Percentiles rank a stretch among this genome's conserved stretches.
Evolutionary conservation across 2,329 filamentous ascomycete genomes (phyloP).

Genomic region (Exophiala dermatitidis): DNA sequence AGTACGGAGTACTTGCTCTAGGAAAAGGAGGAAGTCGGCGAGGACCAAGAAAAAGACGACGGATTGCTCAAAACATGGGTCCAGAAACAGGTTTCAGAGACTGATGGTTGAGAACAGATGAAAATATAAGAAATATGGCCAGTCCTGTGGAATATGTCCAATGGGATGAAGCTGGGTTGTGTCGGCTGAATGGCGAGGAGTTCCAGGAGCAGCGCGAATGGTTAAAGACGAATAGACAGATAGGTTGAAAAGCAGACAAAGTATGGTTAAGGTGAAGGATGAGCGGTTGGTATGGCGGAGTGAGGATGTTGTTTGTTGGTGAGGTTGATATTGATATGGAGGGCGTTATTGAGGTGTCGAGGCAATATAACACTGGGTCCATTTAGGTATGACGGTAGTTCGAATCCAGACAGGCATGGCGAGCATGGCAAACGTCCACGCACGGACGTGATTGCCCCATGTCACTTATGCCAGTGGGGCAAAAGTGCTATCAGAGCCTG

Average conservation of each 20-base stretch:
- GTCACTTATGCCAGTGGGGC: slow-evolving; percentile 22
- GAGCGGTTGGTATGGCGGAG: slow-evolving; percentile 2
- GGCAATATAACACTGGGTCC: slow-evolving; percentile 18
- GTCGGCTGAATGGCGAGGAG: background rate
- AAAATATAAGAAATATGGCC: slow-evolving; percentile 17
- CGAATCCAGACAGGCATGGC: slow-evolving; percentile 11
- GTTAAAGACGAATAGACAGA: slow-evolving; percentile 3
- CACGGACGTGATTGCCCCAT: slow-evolving; percentile 20
- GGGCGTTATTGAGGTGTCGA: slow-evolving; percentile 20
- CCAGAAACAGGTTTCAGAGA: slow-evolving; percentile 20
- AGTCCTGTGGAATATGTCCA: slow-evolving; percentile 14
- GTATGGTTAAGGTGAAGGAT: slow-evolving; percentile 1
- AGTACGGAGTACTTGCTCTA: slow-evolving; percentile 27
- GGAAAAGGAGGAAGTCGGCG: slow-evolving; percentile 23
- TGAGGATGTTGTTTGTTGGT: slow-evolving; percentile 13
- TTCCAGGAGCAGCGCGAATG: slow-evolving; percentile 15
- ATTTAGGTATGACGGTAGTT: slow-evolving; percentile 23
- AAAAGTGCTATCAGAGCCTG: slow-evolving; percentile 21
- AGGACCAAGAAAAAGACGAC: slow-evolving; percentile 22
- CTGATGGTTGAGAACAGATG: slow-evolving; percentile 15
- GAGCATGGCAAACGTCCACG: slow-evolving; percentile 20
- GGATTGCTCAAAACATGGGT: slow-evolving; percentile 28
- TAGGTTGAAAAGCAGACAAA: slow-evolving; percentile 8
- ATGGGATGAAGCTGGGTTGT: background rate
- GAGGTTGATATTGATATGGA: slow-evolving; percentile 18